These are phyloP conservation scores for Arachnopeziza araneosa DNA, from an alignment of 2,329 filamentous ascomycete species.

Conservation along the genomic window DNA sequence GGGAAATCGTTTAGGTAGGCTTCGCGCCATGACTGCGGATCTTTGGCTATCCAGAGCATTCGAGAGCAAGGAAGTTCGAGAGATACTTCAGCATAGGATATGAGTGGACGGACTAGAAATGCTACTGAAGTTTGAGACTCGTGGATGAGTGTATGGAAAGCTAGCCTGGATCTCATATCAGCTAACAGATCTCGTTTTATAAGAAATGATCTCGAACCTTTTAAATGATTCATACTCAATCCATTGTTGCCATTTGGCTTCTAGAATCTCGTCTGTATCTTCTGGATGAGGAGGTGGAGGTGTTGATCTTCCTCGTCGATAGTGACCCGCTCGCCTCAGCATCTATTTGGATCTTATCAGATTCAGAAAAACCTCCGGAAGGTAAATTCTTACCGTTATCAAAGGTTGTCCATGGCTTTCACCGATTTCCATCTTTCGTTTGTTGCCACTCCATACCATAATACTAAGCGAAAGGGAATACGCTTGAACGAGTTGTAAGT, in stretches of 20 bases:
- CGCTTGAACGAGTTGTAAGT: slow-evolving; percentile 46
- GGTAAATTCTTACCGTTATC: slow-evolving; percentile 34
- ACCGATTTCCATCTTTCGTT: slow-evolving; percentile 52
- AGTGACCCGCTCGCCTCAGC: slow-evolving; percentile 42
- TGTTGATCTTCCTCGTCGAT: slow-evolving; percentile 47
- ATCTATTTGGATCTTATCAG: slow-evolving; percentile 31
- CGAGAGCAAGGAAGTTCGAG: slow-evolving; percentile 58
- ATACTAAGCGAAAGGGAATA: slow-evolving; percentile 46
- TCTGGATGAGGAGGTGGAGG: slow-evolving; percentile 41
- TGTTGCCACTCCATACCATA: slow-evolving; percentile 54
- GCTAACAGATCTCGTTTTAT: too few species aligned
- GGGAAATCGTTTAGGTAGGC: slow-evolving; percentile 40
- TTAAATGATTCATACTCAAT: slow-evolving; percentile 61
- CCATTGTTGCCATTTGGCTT: slow-evolving; percentile 63
- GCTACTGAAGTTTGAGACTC: slow-evolving; percentile 65
- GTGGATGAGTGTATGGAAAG: slow-evolving; percentile 58
- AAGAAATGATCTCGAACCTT: slow-evolving; percentile 40
- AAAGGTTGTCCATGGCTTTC: slow-evolving; percentile 51
- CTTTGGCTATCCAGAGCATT: slow-evolving; percentile 47
- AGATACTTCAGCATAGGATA: slow-evolving; percentile 64
- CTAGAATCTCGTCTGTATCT: slow-evolving; percentile 51
- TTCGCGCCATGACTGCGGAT: neutral
- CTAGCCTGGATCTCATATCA: slow-evolving; percentile 49
- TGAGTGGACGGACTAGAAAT: slow-evolving; percentile 55
- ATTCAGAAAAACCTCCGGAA: neutral